Conservation (phyloP, 2,329 filamentous ascomycete genomes). For the Xylaria sp. region DNA sequence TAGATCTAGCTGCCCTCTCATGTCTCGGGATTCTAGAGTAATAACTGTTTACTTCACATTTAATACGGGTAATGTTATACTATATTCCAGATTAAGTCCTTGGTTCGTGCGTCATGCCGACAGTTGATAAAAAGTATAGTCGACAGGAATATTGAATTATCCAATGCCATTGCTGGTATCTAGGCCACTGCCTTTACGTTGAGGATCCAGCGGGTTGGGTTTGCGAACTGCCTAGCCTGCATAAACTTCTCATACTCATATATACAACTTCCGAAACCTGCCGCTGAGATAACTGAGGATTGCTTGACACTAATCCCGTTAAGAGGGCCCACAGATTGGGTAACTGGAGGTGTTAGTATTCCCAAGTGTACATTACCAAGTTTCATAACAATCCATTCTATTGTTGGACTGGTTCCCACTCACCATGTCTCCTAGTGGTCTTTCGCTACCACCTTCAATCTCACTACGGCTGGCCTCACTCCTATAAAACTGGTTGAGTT, state of each 20-base stretch:
- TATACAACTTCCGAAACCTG: slow-evolving; percentile 23
- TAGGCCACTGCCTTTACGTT: slow-evolving; percentile 19
- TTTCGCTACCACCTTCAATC: background rate
- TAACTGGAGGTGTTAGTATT: slow-evolving; percentile 22
- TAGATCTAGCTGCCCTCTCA: too few species aligned
- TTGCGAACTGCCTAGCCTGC: slow-evolving; percentile 16
- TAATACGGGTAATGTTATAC: too few species aligned
- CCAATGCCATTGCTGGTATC: slow-evolving; percentile 3
- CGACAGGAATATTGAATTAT: background rate
- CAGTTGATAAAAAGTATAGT: background rate
- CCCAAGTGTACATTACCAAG: background rate
- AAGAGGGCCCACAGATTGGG: slow-evolving; percentile 26
- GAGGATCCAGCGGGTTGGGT: slow-evolving; percentile 9
- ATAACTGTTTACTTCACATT: too few species aligned
- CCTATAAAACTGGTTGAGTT: slow-evolving; percentile 20
- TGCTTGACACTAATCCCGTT: slow-evolving; percentile 26
- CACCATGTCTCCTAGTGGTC: slow-evolving; percentile 20
- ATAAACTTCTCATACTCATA: slow-evolving; percentile 19
- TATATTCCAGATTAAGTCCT: too few species aligned
- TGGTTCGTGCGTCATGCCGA: too few species aligned
- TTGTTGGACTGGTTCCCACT: slow-evolving; percentile 12
- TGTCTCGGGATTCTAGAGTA: too few species aligned
- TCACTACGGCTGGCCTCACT: slow-evolving; percentile 1
- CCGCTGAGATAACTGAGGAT: slow-evolving; percentile 23
- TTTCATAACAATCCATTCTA: too few species aligned